Conservation (phyloP, 2,329 filamentous ascomycete species). For the Cadophora luteo-olivacea region DNA sequence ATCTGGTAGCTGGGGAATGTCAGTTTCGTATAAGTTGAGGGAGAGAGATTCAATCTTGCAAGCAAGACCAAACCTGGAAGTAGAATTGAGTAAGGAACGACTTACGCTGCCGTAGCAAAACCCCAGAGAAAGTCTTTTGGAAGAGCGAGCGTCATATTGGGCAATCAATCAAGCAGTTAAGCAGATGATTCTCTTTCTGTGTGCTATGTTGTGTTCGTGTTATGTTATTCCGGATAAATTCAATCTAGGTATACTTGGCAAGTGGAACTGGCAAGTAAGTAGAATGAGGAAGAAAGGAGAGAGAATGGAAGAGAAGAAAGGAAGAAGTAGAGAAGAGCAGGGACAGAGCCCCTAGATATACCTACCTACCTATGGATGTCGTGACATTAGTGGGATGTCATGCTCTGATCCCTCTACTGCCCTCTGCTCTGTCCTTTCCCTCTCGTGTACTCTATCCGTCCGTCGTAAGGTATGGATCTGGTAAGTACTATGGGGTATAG, state of each 20-base stretch:
- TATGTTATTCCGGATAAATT: conserved; percentile 21
- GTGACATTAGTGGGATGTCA: conserved; percentile 25
- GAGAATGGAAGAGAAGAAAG: conserved; percentile 18
- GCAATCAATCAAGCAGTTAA: conserved; percentile 10
- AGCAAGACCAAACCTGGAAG: background rate
- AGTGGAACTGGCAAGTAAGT: conserved; percentile 4
- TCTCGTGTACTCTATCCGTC: conserved; percentile 11
- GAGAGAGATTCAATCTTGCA: background rate
- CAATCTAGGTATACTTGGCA: conserved; percentile 17
- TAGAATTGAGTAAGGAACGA: conserved; percentile 30
- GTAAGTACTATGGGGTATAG: background rate
- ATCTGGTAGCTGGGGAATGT: conserved; percentile 75
- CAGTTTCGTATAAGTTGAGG: conserved; percentile 9
- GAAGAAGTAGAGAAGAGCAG: conserved; percentile 7
- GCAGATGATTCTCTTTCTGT: conserved; percentile 6
- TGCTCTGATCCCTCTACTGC: background rate
- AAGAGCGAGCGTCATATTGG: conserved; percentile 58
- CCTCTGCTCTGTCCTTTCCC: background rate
- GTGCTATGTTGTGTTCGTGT: background rate
- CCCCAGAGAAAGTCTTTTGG: conserved; percentile 79
- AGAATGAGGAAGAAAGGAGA: conserved; percentile 14
- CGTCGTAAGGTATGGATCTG: conserved; percentile 12
- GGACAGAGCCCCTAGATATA: conserved; percentile 24
- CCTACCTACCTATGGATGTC: background rate
- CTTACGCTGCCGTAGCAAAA: conserved; percentile 78